Conservation (phyloP, 495 filamentous ascomycete species). For the Podospora fimiseda region DNA sequence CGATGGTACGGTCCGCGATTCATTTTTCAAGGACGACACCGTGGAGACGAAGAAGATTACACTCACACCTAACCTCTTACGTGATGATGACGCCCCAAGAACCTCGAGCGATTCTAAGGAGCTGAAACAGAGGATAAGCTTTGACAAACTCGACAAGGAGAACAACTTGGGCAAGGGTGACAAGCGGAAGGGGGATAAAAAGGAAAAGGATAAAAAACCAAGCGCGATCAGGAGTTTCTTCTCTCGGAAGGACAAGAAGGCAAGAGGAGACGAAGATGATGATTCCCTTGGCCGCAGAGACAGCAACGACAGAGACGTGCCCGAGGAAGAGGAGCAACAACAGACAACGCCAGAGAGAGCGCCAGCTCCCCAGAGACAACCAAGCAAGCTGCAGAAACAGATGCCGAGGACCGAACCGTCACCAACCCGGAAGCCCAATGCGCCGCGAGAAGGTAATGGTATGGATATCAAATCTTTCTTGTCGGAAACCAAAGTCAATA, state of each 20-base stretch:
- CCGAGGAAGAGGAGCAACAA: conserved; percentile 38
- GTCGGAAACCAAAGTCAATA: conserved; percentile 37
- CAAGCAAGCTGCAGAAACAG: conserved; percentile 71
- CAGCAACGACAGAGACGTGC: conserved; percentile 32
- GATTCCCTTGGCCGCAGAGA: conserved; percentile 53
- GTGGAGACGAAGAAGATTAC: conserved; percentile 96
- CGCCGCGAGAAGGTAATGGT: conserved; percentile 18
- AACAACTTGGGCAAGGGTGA: conserved; percentile 39
- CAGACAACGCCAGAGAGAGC: conserved; percentile 27
- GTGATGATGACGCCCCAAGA: conserved; percentile 66
- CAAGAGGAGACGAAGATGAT: conserved; percentile 60
- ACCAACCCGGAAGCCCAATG: conserved; percentile 39
- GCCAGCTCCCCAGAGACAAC: conserved; percentile 46
- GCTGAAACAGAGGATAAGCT: conserved; percentile 40
- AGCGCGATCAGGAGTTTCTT: conserved; percentile 92
- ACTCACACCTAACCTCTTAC: conserved; percentile 86
- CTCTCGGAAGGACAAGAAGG: conserved; percentile 89
- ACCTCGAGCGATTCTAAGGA: conserved; percentile 61
- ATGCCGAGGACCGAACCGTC: conserved; percentile 49
- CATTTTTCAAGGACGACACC: conserved; percentile 94
- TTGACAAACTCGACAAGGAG: conserved; percentile 54
- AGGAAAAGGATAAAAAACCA: conserved; percentile 84
- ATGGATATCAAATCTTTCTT: conserved; percentile 26
- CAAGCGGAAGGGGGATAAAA: conserved; percentile 64
- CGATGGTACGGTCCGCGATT: conserved; percentile 81